Base-by-base conservation (phyloP, 495 filamentous ascomycete species). In the Lindgomyces ingoldianus region DNA sequence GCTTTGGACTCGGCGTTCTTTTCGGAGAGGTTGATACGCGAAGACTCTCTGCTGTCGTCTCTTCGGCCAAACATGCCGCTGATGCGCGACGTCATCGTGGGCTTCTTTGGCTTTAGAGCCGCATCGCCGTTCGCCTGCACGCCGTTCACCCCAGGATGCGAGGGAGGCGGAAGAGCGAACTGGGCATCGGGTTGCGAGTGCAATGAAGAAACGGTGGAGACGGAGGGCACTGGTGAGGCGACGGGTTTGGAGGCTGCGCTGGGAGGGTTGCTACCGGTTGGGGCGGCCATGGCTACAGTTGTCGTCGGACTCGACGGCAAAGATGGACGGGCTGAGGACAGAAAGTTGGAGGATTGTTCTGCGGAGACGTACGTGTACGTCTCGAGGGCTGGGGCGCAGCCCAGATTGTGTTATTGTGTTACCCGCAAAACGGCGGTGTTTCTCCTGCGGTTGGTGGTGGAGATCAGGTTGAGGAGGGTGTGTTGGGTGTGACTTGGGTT, bases 31-130 rank as follows among this genome's bases (percentile, higher is more conserved):
- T 56, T 70, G 12, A 62, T 49, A 24, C 48, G 50, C 12, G 44
- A 52, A 8, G 54, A 60, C n/a, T 72, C 71, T 51, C 62, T 61
- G 49, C 64, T 64, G 4, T 68, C 71, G 39, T 74, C 72, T 26
- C 62, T 69, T 6, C 70, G 61, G 14, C 69, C 64, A 60, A 78
- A 77, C 72, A 78, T 76, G 63, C 76, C 73, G 57, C 66, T 75
- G 44, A 77, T 64, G 44, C 74, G 70, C 50, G 72, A 65, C 41
- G 70, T 72, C 68, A 76, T 70, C 14, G 72, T 77, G 0, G 73
- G 70, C 60, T 73, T 75, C 49, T 73, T 75, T 33, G 59, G 30
- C 26, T 70, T 72, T 16, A 65, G 41, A 11, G 41, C 14, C 3
- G 62, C 52, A 29, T 65, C 66, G 47, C 63, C 59, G 41, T 59